These are phyloP conservation scores for Phanerodontia chrysosporium DNA, from an alignment of 768 basidiomycete species.

Conservation along the genomic window DNA sequence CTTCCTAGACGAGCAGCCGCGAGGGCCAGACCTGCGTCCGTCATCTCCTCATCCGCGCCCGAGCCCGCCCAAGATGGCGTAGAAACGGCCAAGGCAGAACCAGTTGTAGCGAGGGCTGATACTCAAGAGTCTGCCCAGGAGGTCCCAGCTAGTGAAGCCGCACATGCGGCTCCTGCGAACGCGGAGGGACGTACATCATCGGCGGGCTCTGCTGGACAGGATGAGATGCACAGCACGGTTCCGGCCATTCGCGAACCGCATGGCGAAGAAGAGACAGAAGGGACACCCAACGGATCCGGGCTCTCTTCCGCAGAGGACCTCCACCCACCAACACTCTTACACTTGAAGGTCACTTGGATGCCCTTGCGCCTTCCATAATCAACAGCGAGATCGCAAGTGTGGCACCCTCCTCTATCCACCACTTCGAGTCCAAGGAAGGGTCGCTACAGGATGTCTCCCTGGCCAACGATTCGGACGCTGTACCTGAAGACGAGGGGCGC, in stretches of 20 bases:
- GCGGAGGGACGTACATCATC: neutral
- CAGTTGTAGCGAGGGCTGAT: neutral
- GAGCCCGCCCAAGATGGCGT: conserved; percentile 12
- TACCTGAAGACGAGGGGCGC: neutral
- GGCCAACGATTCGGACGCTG: neutral
- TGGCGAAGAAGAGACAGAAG: too few relatives aligned
- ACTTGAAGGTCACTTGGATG: neutral
- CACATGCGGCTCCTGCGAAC: neutral
- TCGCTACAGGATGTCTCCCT: neutral
- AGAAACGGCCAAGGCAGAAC: neutral
- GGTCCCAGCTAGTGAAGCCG: neutral
- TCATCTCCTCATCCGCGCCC: conserved; percentile 8
- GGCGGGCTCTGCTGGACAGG: neutral
- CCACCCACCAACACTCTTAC: neutral
- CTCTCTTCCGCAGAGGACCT: neutral
- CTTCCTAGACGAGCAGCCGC: conserved; percentile 64
- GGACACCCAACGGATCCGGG: too few relatives aligned
- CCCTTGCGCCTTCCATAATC: neutral
- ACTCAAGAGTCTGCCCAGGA: neutral
- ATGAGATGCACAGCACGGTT: neutral
- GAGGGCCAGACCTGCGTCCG: conserved; percentile 35
- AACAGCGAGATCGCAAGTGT: neutral
- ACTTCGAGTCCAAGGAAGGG: neutral
- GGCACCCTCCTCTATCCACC: neutral
- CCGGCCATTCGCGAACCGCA: neutral